Base-by-base conservation (phyloP, 257 asterid species). In the Lantana camara region DNA sequence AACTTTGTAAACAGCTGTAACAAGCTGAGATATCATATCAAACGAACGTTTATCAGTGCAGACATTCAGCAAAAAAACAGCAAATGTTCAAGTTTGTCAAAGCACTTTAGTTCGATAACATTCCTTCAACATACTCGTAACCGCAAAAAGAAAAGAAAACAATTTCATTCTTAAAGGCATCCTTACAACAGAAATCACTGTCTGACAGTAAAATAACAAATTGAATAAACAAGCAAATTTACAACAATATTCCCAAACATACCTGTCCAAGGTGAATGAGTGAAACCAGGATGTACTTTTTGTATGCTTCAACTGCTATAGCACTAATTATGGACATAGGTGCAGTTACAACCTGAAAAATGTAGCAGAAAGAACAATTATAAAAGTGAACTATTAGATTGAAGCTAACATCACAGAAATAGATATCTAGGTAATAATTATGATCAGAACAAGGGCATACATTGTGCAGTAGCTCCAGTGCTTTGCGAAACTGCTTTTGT, bases 181-280 rank as follows among this genome's bases (percentile, higher is more conserved):
- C 55, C 27, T 7, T 19, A 45, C 49, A 35, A 53, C 32, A 47
- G 58, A 63, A 45, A 30, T 17, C 17, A 23, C 32, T 24, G 21
- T 38, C 48, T 48, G 30, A n/a, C n/a, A 68, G 17, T 52, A 57
- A 51, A 59, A 12, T 22, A n/a, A 41, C 23, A 67, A 38, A 5
- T 11, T 21, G 51, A 38, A 3, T 9, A 2, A 17, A 68, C 35
- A 67, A 50, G 55, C 20, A n/a, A 44, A 40, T 46, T 56, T 32
- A 59, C 34, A 62, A 16, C 59, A 62, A 19, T 27, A 29, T 38
- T 37, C 40, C 50, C 60, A 35, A 48, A 57, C 59, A 59, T 75
- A 92, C 98, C 97, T 89, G 99, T 52, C 99, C 99, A 69, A 57
- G 81, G 71, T 83, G 95, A 82, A 93, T 84, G 68, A 93, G 95